Evolutionary conservation across 305 asterid species (phyloP), one percentile per base, ranked within the genome.

Genomic region (Salvia sclarea): DNA sequence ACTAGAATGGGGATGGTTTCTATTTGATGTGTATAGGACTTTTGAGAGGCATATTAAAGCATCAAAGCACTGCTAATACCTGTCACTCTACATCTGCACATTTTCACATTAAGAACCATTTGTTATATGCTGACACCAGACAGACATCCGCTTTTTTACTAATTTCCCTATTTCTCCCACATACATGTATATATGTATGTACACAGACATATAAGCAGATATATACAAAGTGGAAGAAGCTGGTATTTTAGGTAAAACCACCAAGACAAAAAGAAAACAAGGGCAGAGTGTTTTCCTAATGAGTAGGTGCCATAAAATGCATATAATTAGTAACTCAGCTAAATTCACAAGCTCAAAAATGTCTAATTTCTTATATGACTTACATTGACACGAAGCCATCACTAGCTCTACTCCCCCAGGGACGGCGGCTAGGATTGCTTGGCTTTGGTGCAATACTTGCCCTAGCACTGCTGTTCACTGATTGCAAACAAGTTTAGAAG

Each of bases 401-500:
- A 78, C 95, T 85, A 75, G 69, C 81, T 84, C 88, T 79, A 64
- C 66, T 83, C 33, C 81, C 81, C 84, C 54, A 64, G 28, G 81
- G 80, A 22, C 78, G 86, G 80, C 70, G 73, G 69, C 48, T 83
- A 54, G 66, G 31, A 77, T 78, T 78, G 83, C 79, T 84, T 8
- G 78, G 72, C 59, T 74, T 82, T 38, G 93, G 87, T 57, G 76
- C 80, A 49, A 65, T 78, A 75, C 86, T 83, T 81, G 78, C 75
- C 70, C 83, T 70, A 25, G 50, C 60, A 50, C 70, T 82, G 48
- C 88, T 81, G 79, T 85, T 92, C 76, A 86, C 97, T 87, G 85
- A 77, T 66, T 66, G 75, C 70, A 58, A 68, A 63, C 50, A 81
- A 81, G 28, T 14, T 59, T 8, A 61, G 35, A 31, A 57, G 49